These are phyloP conservation scores for Cyberlindnera meyerae DNA, from an alignment of 805 yeast genomes.

Conservation along the genomic window DNA sequence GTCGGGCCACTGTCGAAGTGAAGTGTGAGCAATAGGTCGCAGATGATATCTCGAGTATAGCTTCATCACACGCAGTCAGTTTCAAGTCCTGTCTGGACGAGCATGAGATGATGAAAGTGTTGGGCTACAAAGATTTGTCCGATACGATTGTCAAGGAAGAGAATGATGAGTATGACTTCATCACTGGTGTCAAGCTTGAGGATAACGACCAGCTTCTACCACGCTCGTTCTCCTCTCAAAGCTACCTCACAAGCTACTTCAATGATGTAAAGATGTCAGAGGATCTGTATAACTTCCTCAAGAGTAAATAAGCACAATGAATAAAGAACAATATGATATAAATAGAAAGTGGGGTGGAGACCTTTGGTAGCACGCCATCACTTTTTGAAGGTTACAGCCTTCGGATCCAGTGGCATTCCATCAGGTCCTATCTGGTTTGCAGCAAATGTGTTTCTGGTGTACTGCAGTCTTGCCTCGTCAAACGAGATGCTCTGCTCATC, in stretches of 20 bases:
- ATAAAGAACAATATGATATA: background rate
- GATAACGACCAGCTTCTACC: slow-evolving; percentile 12
- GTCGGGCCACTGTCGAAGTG: too few relatives aligned
- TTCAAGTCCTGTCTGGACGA: slow-evolving; percentile 22
- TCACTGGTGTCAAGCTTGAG: too few relatives aligned
- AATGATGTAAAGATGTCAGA: slow-evolving; percentile 19
- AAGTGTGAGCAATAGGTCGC: too few relatives aligned
- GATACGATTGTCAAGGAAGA: too few relatives aligned
- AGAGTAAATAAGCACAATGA: background rate
- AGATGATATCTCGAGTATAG: background rate
- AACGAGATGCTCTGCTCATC: slow-evolving; percentile 43
- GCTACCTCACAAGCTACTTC: slow-evolving; percentile 32
- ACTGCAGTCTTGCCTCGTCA: slow-evolving; percentile 64
- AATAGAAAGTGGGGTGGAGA: too few relatives aligned
- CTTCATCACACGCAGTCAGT: slow-evolving; percentile 13
- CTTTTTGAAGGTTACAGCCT: slow-evolving; percentile 43
- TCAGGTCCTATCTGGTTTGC: slow-evolving; percentile 54
- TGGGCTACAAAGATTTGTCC: background rate
- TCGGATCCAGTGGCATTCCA: slow-evolving; percentile 67
- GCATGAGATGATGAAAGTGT: slow-evolving; percentile 3
- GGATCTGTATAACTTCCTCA: slow-evolving; percentile 17
- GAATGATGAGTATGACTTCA: too few relatives aligned
- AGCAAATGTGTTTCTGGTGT: slow-evolving; percentile 41
- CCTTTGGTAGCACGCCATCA: too few relatives aligned
- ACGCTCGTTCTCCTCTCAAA: slow-evolving; percentile 31